Base-by-base conservation (phyloP, 257 asterid species). In the Solanum virginianum region DNA sequence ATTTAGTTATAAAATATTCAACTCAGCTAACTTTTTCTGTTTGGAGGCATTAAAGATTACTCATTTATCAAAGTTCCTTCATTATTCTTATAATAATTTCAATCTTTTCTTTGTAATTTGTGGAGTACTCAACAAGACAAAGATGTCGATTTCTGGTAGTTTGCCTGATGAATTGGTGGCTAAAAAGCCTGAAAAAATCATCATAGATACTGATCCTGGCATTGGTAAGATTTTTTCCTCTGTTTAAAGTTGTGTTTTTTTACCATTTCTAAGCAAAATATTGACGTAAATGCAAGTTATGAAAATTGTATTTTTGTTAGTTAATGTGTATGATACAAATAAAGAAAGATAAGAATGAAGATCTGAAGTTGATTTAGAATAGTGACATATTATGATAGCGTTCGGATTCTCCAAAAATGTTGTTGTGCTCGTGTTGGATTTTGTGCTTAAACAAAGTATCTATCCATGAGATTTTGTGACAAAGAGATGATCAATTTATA, bases 151-250 rank as follows among this genome's bases (percentile, higher is more conserved):
- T 66, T 17, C n/a, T 15, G 54, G 79, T 69, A 39, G 11, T 59
- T 81, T 81, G 39, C 3, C n/a, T 45, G 68, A 80, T 54, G 83
- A 51, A 4, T 80, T 80, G 51, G 18, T 54, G 83, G 74, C n/a
- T 53, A 60, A 69, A 49, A 59, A 60, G 17, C 66, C 56, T 17
- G 77, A 82, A 53, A 86, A 86, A 77, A 86, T 87, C 90, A 90
- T 90, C 56, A 90, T 90, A 18, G 91, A 90, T 11, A 90, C 92
- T 49, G 92, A 90, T 87, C 91, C 91, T 69, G 92, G 91, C 74
- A 85, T 90, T 87, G 92, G 92, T 90, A 41, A 80, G 2, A 15
- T 70, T 70, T 29, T 39, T 11, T 26, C 17, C 9, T 72, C 17
- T 43, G 57, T n/a, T 72, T 43, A 41, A 72, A 72, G 39, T 72